A percentile compares a stretch with the other conserved stretches of the same genome.
phyloP scores from a whole-genome alignment of 257 asterid genomes.

The Primulina huaijiensis region DNA sequence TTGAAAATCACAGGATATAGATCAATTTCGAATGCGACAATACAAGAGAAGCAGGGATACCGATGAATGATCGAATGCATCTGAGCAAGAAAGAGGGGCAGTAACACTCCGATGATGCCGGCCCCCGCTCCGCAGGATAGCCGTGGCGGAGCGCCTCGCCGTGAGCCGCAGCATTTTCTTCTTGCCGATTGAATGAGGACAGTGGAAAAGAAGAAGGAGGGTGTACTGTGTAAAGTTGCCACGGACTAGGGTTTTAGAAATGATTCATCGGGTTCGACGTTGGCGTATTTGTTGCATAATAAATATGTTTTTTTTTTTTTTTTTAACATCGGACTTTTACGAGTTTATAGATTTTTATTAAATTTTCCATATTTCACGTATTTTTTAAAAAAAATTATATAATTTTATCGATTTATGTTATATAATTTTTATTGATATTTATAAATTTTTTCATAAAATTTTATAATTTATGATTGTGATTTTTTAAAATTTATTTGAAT shows the following conservation, averaged over 20 bases:
- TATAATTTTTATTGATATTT: no score
- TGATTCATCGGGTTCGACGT: constrained; percentile 30
- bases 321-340: neutral
- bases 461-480: no score
- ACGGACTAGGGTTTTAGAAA: constrained; percentile 41
- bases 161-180: constrained; percentile 55
- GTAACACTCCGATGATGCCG: constrained; percentile 40
- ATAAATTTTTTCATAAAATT: no score
- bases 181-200: neutral
- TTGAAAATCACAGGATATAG: neutral
- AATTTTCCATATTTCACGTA: no score
- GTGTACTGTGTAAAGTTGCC: constrained; percentile 1
- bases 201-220: neutral
- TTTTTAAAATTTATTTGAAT: no score
- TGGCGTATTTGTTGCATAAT: constrained; percentile 39
- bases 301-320: constrained; percentile 21
- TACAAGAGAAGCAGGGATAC: constrained; percentile 24
- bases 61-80: constrained; percentile 29
- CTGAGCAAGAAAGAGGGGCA: constrained; percentile 45
- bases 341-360: no score
- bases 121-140: constrained; percentile 44
- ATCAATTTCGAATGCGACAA: neutral
- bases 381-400: no score
- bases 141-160: constrained; percentile 59
- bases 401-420: no score